Percentiles rank a stretch among this genome's conserved stretches.
phyloP scores from a whole-genome alignment of 1,139 yeast species.

The Pichia sp. region DNA sequence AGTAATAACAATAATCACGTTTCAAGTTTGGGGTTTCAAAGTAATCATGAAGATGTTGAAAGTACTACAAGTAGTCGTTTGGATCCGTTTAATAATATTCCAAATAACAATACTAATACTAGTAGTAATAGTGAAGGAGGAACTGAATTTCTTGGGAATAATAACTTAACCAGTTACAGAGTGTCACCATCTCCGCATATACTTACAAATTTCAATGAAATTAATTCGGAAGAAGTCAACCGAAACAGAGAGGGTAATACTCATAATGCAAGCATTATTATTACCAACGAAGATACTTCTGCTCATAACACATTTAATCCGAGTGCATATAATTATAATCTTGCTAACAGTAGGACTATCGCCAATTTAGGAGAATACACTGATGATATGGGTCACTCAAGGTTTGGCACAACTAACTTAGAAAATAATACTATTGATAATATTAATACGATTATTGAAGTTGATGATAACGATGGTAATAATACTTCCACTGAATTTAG shows the following conservation, averaged over 20 bases:
- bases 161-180: not conserved
- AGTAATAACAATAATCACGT: not conserved
- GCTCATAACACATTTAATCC: conserved; percentile 26
- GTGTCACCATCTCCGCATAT: not conserved
- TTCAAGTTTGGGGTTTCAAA: not conserved
- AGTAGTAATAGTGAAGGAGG: not conserved
- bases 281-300: conserved; percentile 8
- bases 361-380: conserved; percentile 21
- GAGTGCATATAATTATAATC: conserved; percentile 21
- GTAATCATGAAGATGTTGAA: not conserved
- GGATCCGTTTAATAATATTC: not conserved
- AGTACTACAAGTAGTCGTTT: not conserved
- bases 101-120: not conserved
- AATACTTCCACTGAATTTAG: conserved; percentile 2
- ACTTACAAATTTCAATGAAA: not conserved
- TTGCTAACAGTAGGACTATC: conserved; percentile 28
- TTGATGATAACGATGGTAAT: not conserved
- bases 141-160: too few species aligned
- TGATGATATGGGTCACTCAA: not conserved
- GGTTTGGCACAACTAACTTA: not conserved
- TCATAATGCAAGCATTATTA: conserved; percentile 1
- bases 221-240: not conserved
- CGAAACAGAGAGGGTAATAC: not conserved
- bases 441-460: not conserved
- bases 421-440: not conserved